These are phyloP conservation scores for Aureobasidium lini DNA, from an alignment of 2,329 filamentous ascomycete species.

Conservation along the genomic window DNA sequence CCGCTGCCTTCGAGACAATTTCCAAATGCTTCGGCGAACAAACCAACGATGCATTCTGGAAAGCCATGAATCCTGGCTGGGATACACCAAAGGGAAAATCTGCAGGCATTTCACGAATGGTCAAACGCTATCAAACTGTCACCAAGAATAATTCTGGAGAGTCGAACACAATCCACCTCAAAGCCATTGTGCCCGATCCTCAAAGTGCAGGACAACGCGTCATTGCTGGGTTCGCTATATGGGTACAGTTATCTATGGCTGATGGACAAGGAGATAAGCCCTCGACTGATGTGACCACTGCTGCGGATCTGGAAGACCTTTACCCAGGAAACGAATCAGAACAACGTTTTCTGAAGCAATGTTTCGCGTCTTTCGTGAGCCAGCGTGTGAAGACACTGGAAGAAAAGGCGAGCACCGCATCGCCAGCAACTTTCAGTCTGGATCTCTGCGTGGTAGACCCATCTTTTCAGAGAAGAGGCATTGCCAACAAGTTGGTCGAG, in stretches of 20 bases:
- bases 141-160: conserved; percentile 38
- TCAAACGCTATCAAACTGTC: conserved; percentile 35
- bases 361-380: conserved; percentile 37
- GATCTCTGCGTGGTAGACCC: conserved; percentile 49
- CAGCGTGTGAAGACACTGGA: conserved; percentile 37
- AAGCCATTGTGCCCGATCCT: conserved; percentile 41
- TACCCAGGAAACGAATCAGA: conserved; percentile 26
- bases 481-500: conserved; percentile 29
- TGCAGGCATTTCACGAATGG: conserved; percentile 32
- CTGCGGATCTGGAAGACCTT: not conserved
- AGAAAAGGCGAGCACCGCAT: conserved; percentile 32
- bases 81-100: conserved; percentile 41
- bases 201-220: conserved; percentile 21
- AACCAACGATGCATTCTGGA: conserved; percentile 45
- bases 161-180: conserved; percentile 47
- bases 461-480: conserved; percentile 41
- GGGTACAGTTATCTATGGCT: conserved; percentile 46
- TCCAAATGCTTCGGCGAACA: conserved; percentile 45
- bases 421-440: conserved; percentile 44
- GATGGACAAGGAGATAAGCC: conserved; percentile 41
- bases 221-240: conserved; percentile 49
- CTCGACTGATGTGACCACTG: conserved; percentile 30
- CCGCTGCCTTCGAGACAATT: conserved; percentile 20
- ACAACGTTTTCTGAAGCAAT: conserved; percentile 41
- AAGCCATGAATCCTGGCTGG: conserved; percentile 48